Conservation (phyloP, 495 filamentous ascomycete species). For the Penicillium roqueforti region DNA sequence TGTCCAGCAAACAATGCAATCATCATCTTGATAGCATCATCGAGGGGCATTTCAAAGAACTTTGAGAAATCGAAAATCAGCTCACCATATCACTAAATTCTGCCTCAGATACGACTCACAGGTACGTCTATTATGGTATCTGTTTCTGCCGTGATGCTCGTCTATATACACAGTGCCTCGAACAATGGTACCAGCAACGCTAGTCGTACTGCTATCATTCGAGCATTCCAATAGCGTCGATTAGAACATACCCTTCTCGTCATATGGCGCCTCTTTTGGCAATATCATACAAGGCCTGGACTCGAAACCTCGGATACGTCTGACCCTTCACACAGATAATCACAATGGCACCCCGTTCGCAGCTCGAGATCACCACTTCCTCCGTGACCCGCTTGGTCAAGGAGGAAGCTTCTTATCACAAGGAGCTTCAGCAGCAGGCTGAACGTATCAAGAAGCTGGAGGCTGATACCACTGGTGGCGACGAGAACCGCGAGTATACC, state of each 20-base stretch:
- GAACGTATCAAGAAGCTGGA: slow-evolving; percentile 63
- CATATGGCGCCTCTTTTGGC: neutral
- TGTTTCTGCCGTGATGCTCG: too few relatives aligned
- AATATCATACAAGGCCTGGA: neutral
- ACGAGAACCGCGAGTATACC: slow-evolving; percentile 64
- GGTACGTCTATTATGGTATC: neutral
- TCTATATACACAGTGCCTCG: neutral
- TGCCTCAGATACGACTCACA: neutral
- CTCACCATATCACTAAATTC: neutral
- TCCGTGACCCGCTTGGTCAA: slow-evolving; percentile 79
- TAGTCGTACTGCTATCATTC: neutral
- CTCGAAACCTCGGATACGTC: neutral
- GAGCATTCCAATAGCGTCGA: neutral
- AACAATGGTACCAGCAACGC: neutral
- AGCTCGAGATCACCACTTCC: slow-evolving; percentile 67
- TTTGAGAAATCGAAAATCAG: neutral
- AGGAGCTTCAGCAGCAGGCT: slow-evolving; percentile 70
- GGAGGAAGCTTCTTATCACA: slow-evolving; percentile 85
- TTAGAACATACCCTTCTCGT: neutral
- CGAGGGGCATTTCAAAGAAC: slow-evolving; percentile 7
- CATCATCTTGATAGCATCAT: slow-evolving; percentile 6
- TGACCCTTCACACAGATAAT: neutral
- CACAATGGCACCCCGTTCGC: slow-evolving; percentile 66
- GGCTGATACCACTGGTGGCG: slow-evolving; percentile 43
- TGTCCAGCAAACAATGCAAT: slow-evolving; percentile 1